Conservation (phyloP, 257 asterid species). For the Henckelia pumila region DNA sequence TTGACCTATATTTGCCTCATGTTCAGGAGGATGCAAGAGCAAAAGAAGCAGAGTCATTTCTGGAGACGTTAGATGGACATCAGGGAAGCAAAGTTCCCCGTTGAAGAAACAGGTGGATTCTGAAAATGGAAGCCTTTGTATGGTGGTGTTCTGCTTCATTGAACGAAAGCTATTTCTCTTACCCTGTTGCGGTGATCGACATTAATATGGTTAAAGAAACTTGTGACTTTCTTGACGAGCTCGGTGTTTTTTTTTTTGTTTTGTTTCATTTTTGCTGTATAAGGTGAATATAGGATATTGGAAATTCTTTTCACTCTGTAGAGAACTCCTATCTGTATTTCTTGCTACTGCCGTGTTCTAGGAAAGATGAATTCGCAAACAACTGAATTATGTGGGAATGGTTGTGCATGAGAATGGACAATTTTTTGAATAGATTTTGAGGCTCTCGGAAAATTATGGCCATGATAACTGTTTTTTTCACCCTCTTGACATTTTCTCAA, state of each 20-base stretch:
- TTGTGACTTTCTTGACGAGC: constrained; percentile 2
- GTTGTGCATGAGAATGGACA: neutral
- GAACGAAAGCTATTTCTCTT: constrained; percentile 1
- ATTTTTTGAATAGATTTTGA: neutral
- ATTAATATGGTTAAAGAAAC: constrained; percentile 3
- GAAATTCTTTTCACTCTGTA: neutral
- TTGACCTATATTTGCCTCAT: neutral
- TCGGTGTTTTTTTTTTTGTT: neutral
- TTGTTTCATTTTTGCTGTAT: constrained; percentile 1
- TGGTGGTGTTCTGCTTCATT: constrained; percentile 11
- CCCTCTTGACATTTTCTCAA: too few relatives aligned
- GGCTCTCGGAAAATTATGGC: neutral
- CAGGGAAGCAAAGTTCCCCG: constrained; percentile 6
- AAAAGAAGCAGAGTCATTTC: constrained; percentile 52
- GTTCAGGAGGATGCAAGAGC: constrained; percentile 75
- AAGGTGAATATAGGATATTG: constrained; percentile 26
- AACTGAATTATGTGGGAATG: constrained; percentile 7
- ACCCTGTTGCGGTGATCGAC: neutral
- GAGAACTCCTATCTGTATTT: neutral
- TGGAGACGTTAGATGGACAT: constrained; percentile 46
- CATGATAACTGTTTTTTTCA: too few relatives aligned
- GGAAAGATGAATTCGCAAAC: neutral
- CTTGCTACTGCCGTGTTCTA: constrained; percentile 11
- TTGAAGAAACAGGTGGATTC: constrained; percentile 18
- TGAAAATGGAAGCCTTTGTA: constrained; percentile 13